A percentile compares a stretch with the other conserved stretches of the same genome.
Conservation (phyloP, 106 monocot genomes). For the Acanthochlamys bracteata region DNA sequence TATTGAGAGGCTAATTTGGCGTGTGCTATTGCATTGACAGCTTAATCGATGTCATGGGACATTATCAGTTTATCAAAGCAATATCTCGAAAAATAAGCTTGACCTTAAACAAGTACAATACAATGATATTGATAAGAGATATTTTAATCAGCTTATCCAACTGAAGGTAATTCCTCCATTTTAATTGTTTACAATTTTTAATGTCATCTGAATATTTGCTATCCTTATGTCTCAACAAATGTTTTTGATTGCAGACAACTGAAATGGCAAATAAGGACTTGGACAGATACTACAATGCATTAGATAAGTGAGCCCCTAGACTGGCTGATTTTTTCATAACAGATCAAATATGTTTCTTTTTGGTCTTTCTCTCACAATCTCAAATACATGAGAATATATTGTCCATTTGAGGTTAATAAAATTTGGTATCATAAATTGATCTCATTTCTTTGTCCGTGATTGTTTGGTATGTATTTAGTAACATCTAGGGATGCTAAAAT, state of each 20-base stretch:
- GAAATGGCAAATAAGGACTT: constrained; percentile 99
- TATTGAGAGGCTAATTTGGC: not conserved
- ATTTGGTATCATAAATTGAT: too few species aligned
- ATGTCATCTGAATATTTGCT: not conserved
- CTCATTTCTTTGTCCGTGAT: too few species aligned
- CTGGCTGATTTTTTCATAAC: not conserved
- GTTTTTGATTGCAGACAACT: constrained; percentile 59
- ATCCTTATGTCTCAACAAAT: not conserved
- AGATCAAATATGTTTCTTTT: too few species aligned
- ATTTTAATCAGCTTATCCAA: constrained; percentile 90
- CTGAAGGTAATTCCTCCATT: constrained; percentile 54
- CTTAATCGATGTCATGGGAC: constrained; percentile 80
- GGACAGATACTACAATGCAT: constrained; percentile 87
- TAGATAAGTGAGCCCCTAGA: constrained; percentile 74
- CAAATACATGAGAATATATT: too few species aligned
- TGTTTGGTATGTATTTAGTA: too few species aligned
- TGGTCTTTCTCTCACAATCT: too few species aligned
- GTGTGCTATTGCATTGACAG: constrained; percentile 24
- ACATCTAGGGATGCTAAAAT: too few species aligned
- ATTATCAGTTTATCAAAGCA: constrained; percentile 78
- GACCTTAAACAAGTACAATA: constrained; percentile 94
- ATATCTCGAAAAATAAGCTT: constrained; percentile 72
- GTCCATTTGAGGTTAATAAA: too few species aligned
- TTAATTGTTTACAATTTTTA: constrained; percentile 5
- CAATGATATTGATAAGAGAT: constrained; percentile 87